phyloP scores from a whole-genome alignment of 1,139 yeast genomes.

The Yamadazyma oceani region DNA sequence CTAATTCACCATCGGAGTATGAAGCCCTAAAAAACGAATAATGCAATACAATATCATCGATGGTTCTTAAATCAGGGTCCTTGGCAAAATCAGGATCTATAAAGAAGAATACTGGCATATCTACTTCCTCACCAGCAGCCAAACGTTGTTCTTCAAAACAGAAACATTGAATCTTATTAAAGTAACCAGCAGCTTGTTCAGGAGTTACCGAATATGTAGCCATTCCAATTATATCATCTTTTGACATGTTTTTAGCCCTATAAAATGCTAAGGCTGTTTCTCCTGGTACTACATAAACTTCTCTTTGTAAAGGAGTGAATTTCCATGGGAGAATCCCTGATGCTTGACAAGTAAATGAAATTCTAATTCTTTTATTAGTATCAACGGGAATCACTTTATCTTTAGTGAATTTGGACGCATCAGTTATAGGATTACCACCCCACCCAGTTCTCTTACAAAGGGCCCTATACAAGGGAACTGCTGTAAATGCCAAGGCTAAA shows the following conservation, averaged over 20 bases:
- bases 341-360: constrained; percentile 88
- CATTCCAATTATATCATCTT: constrained; percentile 94
- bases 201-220: constrained; percentile 97
- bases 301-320: constrained; percentile 91
- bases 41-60: constrained; percentile 87
- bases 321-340: constrained; percentile 94
- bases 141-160: constrained; percentile 96
- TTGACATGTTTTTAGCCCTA: constrained; percentile 82
- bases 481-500: constrained; percentile 80
- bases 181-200: constrained; percentile 93
- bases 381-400: constrained; percentile 90
- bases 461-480: constrained; percentile 91
- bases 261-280: constrained; percentile 97
- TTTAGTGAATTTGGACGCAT: constrained; percentile 72
- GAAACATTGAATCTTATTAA: constrained; percentile 95
- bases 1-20: constrained; percentile 47
- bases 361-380: constrained; percentile 74
- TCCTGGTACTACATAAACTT: constrained; percentile 92
- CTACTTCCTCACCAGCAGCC: constrained; percentile 96
- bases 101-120: constrained; percentile 98
- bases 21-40: constrained; percentile 85
- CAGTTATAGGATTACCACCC: constrained; percentile 95
- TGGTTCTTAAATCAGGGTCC: constrained; percentile 90
- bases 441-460: constrained; percentile 94
- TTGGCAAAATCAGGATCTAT: constrained; percentile 96